Percentiles rank a stretch among this genome's conserved stretches.
Evolutionary conservation across 2,329 filamentous ascomycete species (phyloP).

Genomic region (Septoria petroselini): DNA sequence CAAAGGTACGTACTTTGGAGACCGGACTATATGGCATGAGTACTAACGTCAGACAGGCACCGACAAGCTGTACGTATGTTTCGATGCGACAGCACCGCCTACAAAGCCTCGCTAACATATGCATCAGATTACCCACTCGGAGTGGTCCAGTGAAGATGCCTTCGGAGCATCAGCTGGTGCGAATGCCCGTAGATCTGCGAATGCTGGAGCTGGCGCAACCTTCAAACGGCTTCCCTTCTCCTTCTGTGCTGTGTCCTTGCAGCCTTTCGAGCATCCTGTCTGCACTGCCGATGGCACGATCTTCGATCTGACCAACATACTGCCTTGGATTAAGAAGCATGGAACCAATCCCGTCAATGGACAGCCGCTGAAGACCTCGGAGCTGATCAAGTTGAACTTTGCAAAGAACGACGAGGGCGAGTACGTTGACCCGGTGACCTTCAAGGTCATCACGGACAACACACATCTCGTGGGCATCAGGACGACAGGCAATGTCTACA

Average conservation of each 20-base stretch:
- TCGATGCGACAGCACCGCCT: conserved; percentile 12
- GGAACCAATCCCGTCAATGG: conserved; percentile 89
- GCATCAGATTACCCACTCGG: conserved; percentile 82
- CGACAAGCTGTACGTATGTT: conserved; percentile 43
- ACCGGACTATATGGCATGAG: neutral
- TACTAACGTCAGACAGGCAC: conserved; percentile 34
- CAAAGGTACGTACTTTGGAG: conserved; percentile 21
- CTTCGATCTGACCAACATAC: conserved; percentile 92
- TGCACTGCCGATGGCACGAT: conserved; percentile 84
- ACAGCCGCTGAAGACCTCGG: conserved; percentile 69
- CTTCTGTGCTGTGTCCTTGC: conserved; percentile 92
- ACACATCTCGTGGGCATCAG: conserved; percentile 90
- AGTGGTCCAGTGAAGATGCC: conserved; percentile 90
- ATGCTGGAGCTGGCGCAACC: conserved; percentile 53
- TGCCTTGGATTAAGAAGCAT: conserved; percentile 91
- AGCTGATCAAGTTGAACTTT: conserved; percentile 88
- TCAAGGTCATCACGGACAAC: conserved; percentile 96
- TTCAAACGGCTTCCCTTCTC: conserved; percentile 95
- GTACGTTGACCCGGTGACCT: conserved; percentile 93
- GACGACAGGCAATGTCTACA: conserved; percentile 89
- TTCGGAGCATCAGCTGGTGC: conserved; percentile 77
- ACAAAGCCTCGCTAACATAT: conserved; percentile 9
- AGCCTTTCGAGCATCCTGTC: conserved; percentile 91
- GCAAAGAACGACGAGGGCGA: conserved; percentile 87
- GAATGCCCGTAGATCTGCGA: conserved; percentile 56